Evolutionary conservation across 305 asterid species (phyloP), one percentile per base, ranked within the genome.

Genomic region (Rubia occidens): DNA sequence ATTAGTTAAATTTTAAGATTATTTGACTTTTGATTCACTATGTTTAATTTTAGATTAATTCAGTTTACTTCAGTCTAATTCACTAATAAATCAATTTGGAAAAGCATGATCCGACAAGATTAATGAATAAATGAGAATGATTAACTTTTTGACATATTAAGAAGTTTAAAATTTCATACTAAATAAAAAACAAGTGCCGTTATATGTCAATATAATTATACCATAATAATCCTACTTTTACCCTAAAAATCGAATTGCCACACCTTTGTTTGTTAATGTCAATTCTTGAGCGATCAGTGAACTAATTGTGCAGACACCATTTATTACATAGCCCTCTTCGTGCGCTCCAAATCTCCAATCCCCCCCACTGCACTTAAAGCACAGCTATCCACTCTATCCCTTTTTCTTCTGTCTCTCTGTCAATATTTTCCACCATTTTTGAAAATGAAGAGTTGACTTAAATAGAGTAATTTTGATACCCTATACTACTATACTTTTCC

Each of bases 261-360:
- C 59, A 53, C 6, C 10, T 53, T 53, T 53, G 24, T 53, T 53
- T 21, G 59, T 53, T 53, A 53, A 21, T 53, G 26, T 39, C 13
- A 39, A 39, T 39, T 63, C 67, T 39, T 39, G 51, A 40, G 35
- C 69, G 20, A 51, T 21, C 37, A 67, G 56, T 10, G 63, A 74
- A 60, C 64, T 24, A 54, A 40, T 37, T 60, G 45, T 60, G 61
- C 70, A 42, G 72, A 40, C 35, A 6, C 58, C 64, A 74, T 61
- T 74, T 60, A 74, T 60, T 68, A 55, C 60, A 60, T 35, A 49
- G 26, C 58, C 71, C 68, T 17, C 77, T 67, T 74, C 73, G 73
- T 74, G 73, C 73, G 77, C 77, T 68, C 73, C 77, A 74, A 64
- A 29, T 1, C n/a, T n/a, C n/a, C n/a, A n/a, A n/a, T 72, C 49